These are phyloP conservation scores for Pseudozyma thailandica DNA, from an alignment of 1,284 basidiomycete genomes.

Conservation along the genomic window DNA sequence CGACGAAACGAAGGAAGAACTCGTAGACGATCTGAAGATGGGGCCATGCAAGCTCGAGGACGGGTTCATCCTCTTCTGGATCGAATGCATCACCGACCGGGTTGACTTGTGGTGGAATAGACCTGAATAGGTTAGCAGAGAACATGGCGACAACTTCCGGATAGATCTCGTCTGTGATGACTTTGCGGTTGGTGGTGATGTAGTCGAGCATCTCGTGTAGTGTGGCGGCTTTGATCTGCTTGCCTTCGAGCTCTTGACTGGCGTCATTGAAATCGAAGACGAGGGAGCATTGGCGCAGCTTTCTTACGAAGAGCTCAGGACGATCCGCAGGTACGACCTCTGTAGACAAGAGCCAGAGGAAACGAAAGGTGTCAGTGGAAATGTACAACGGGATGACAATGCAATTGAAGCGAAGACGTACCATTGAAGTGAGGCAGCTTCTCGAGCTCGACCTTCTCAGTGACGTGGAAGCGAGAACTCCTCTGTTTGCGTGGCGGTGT, in stretches of 20 bases:
- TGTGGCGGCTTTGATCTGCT: slow-evolving; percentile 98
- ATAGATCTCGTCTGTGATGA: slow-evolving; percentile 97
- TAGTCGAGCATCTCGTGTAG: slow-evolving; percentile 99
- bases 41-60: slow-evolving; percentile 98
- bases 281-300: slow-evolving; percentile 94
- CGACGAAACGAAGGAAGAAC: slow-evolving; percentile 99
- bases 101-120: slow-evolving; percentile 98
- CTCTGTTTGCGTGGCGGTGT: slow-evolving; percentile 67
- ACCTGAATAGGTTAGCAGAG: slow-evolving; percentile 93
- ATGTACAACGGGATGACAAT: neutral
- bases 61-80: slow-evolving; percentile 99
- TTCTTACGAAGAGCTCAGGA: slow-evolving; percentile 90
- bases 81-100: slow-evolving; percentile 98
- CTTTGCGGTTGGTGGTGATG: slow-evolving; percentile 93
- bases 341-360: slow-evolving; percentile 66
- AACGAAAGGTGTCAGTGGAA: neutral
- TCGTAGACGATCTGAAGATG: slow-evolving; percentile 99
- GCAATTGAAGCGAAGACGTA: slow-evolving; percentile 70
- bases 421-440: slow-evolving; percentile 91
- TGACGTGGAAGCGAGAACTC: slow-evolving; percentile 83
- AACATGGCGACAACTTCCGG: slow-evolving; percentile 97
- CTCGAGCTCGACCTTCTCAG: slow-evolving; percentile 95
- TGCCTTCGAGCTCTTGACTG: slow-evolving; percentile 92
- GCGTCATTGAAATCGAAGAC: slow-evolving; percentile 99
- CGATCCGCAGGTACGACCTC: slow-evolving; percentile 91